A percentile compares a stretch with the other conserved stretches of the same genome.
Evolutionary conservation across 306 rosid genomes (phyloP).

Genomic region (Sicyos edulis): DNA sequence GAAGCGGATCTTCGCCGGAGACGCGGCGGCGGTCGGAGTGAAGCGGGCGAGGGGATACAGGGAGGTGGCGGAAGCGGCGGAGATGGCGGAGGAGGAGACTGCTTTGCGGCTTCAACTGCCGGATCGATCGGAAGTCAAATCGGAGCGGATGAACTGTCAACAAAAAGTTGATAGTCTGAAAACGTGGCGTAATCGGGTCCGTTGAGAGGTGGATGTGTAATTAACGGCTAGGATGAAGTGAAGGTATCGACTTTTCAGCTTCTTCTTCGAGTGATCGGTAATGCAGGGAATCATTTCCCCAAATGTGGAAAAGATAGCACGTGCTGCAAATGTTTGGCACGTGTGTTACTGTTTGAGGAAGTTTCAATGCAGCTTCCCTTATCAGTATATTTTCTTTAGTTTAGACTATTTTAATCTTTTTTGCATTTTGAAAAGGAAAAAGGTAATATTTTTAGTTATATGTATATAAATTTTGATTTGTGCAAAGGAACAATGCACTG

Average conservation of each 20-base stretch:
- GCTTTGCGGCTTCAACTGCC: constrained; percentile 40
- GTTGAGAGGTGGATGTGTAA: constrained; percentile 45
- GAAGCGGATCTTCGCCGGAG: constrained; percentile 26
- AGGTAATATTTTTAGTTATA: too few species aligned
- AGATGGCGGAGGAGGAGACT: constrained; percentile 39
- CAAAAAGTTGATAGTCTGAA: constrained; percentile 28
- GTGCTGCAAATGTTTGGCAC: constrained; percentile 10
- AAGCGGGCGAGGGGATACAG: constrained; percentile 53
- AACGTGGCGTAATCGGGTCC: constrained; percentile 50
- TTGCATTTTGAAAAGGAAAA: too few species aligned
- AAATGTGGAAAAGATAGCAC: background rate
- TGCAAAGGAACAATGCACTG: too few species aligned
- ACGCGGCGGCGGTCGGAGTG: constrained; percentile 32
- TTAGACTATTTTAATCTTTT: too few species aligned
- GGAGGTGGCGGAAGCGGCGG: constrained; percentile 18
- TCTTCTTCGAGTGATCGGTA: background rate
- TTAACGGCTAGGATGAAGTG: constrained; percentile 21
- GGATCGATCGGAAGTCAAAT: constrained; percentile 31
- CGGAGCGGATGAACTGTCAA: constrained; percentile 50
- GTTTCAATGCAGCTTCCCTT: background rate
- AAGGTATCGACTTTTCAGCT: background rate
- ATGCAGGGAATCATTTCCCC: constrained; percentile 7
- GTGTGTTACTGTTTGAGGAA: background rate
- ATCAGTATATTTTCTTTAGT: background rate
- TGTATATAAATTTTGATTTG: too few species aligned